These are phyloP conservation scores for Podila epigama DNA, from an alignment of 192 early-diverging fungal species.

Conservation along the genomic window DNA sequence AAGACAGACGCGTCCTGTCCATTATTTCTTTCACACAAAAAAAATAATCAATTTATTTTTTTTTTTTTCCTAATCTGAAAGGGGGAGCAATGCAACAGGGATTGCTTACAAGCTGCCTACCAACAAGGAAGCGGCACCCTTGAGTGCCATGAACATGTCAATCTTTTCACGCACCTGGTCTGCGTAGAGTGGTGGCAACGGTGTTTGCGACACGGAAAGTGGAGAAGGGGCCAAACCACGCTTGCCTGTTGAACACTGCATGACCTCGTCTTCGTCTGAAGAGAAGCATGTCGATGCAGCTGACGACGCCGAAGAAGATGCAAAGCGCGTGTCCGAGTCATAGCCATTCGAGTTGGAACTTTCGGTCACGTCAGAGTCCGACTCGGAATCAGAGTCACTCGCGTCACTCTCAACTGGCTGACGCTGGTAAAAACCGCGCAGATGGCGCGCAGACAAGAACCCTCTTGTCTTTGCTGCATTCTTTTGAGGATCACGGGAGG, in stretches of 20 bases:
- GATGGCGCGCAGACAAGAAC: background rate
- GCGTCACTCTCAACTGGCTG: background rate
- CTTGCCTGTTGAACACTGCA: background rate
- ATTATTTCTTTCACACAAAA: no score
- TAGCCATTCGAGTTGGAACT: background rate
- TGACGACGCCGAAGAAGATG: background rate
- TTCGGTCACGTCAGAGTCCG: background rate
- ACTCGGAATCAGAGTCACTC: constrained; percentile 6
- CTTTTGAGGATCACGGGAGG: background rate
- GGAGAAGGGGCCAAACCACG: background rate
- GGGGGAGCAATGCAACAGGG: no score
- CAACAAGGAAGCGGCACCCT: constrained; percentile 37
- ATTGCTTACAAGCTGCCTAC: no score
- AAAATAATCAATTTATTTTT: no score
- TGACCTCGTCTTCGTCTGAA: constrained; percentile 11
- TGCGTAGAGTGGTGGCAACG: constrained; percentile 10
- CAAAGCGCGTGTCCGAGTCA: background rate
- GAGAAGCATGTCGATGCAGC: background rate
- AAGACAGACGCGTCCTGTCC: no score
- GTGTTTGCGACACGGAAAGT: background rate
- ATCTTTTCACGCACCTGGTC: constrained; percentile 42
- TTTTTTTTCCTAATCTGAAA: no score
- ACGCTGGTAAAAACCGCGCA: background rate
- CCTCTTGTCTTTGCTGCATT: background rate
- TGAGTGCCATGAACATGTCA: constrained; percentile 46